Conservation (phyloP, 2,329 filamentous ascomycete genomes). For the Aspergillus glaucus region DNA sequence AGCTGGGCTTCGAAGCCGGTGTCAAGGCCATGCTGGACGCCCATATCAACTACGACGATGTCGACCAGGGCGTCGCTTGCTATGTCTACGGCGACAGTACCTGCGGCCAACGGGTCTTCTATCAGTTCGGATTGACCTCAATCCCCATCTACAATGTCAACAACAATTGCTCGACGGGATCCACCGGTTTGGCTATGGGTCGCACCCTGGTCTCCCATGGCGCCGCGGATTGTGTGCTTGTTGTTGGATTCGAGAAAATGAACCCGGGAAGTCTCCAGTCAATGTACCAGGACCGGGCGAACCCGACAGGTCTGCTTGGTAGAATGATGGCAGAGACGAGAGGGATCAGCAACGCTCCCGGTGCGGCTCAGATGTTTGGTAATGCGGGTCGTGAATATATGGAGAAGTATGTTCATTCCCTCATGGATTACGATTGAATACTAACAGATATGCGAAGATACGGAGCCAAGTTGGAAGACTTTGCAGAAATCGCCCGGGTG, state of each 20-base stretch:
- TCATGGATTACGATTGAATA: not conserved
- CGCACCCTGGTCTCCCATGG: constrained; percentile 73
- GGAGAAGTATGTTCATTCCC: constrained; percentile 60
- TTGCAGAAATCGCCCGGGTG: constrained; percentile 86
- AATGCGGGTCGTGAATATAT: constrained; percentile 93
- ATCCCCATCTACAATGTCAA: constrained; percentile 98
- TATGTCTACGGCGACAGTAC: constrained; percentile 97
- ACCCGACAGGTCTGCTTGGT: constrained; percentile 65
- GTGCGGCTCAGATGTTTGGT: constrained; percentile 88
- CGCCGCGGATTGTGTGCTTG: constrained; percentile 78
- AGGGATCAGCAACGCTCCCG: constrained; percentile 74
- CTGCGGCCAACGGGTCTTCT: constrained; percentile 93
- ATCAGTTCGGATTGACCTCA: constrained; percentile 95
- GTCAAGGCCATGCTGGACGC: constrained; percentile 71
- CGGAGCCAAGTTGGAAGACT: constrained; percentile 76
- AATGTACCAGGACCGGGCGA: constrained; percentile 78
- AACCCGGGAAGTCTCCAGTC: constrained; percentile 77
- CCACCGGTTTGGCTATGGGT: constrained; percentile 79
- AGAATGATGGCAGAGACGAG: constrained; percentile 79
- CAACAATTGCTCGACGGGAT: constrained; percentile 98
- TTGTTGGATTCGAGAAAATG: constrained; percentile 98
- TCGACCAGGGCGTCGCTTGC: constrained; percentile 92
- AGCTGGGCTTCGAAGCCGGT: constrained; percentile 87
- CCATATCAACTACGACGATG: constrained; percentile 92
- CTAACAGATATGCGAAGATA: constrained; percentile 49